phyloP scores from a whole-genome alignment of 768 basidiomycete species.

The Mycena haematopus region DNA sequence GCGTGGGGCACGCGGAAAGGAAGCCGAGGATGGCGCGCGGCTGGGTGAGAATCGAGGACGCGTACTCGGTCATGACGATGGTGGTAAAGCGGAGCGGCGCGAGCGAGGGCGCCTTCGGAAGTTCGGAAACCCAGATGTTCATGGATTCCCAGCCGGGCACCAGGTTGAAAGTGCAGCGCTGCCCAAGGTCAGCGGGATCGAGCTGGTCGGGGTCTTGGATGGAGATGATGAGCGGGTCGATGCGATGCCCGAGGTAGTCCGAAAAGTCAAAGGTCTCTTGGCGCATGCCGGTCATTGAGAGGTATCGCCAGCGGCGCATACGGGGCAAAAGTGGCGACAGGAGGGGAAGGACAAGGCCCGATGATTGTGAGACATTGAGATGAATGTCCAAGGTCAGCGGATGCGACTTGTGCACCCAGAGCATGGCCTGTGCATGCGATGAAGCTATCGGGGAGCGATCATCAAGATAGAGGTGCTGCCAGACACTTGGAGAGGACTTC shows the following conservation, averaged over 20 bases:
- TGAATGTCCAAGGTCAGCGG: conserved; percentile 64
- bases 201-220: conserved; percentile 41
- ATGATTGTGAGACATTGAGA: conserved; percentile 48
- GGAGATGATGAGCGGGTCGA: conserved; percentile 47
- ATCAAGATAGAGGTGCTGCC: conserved; percentile 63
- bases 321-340: conserved; percentile 66
- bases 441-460: conserved; percentile 44
- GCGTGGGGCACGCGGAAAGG: conserved; percentile 63
- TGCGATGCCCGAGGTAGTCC: conserved; percentile 33
- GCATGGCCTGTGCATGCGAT: conserved; percentile 53
- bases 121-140: conserved; percentile 53
- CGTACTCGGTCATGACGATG: conserved; percentile 61
- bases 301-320: conserved; percentile 63
- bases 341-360: conserved; percentile 64
- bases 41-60: conserved; percentile 44
- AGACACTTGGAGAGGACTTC: conserved; percentile 60
- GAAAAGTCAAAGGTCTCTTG: conserved; percentile 41
- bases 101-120: conserved; percentile 54
- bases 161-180: conserved; percentile 43
- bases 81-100: conserved; percentile 61
- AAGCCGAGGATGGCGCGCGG: conserved; percentile 63
- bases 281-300: conserved; percentile 50
- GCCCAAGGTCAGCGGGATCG: conserved; percentile 36
- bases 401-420: conserved; percentile 61
- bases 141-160: conserved; percentile 43